Base-by-base conservation (phyloP, 1,284 basidiomycete genomes). In the Tausonia pullulans region DNA sequence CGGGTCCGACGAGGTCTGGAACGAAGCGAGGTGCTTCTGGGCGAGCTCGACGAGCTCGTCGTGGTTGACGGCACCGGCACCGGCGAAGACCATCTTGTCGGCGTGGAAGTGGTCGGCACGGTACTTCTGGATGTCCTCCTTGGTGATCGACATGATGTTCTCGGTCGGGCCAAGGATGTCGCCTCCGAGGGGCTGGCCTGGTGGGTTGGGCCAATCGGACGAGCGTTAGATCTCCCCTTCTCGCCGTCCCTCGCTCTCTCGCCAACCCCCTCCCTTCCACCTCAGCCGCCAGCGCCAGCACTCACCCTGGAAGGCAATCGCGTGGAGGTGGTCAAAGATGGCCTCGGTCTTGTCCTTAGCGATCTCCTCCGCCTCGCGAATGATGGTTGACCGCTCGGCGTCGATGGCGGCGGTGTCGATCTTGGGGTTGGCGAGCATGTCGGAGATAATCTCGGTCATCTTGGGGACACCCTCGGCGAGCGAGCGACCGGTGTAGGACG, bases 311-410 rank as follows among this genome's bases (percentile, higher is more conserved):
- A 94, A 99, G 67, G 96, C 96, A 70, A 98, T 86, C 61, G 94
- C 82, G 78, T 99, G 95, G 68, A 99, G 79, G 77, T 98, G 95
- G 80, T 98, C 95, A 73, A 98, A 98, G 27, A 98, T 92, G 72
- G 98, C 95, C 78, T 98, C 95, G 80, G 98, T 93, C 67, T 89
- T 79, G 80, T 96, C 92, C 81, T 98, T 98, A 79, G 98, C 93
- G 56, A 98, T 96, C 80, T 98, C 96, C 81, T 98, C 90, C 80
- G 97, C 93, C 78, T 99, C 96, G 69, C 96, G 83, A 66, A 98
- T 79, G 71, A 98, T 98, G 66, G 98, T 95, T 75, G 96, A 92
- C 60, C 95, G 85, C 80, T 98, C 96, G 70, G 94, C 82, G 80
- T 98, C 95, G 71, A 99, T 87, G 2, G 95, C 94, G 51, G 81